These are phyloP conservation scores for Coemansia sp. DNA, from an alignment of 192 early-diverging fungal species.

Conservation along the genomic window DNA sequence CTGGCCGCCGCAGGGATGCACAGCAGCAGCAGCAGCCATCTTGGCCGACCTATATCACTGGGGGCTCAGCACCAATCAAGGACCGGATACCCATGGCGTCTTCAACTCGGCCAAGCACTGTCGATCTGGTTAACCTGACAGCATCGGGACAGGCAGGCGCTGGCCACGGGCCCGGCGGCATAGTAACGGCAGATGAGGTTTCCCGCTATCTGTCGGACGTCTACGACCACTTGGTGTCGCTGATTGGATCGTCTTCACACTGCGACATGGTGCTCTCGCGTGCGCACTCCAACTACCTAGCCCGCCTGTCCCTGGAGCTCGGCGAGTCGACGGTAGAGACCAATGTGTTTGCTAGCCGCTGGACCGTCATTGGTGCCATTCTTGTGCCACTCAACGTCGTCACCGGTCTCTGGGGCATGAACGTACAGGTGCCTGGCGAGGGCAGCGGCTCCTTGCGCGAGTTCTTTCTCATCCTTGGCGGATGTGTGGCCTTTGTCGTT, in stretches of 20 bases:
- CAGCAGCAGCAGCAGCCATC: background rate
- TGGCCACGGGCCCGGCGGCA: background rate
- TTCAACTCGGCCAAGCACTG: slow-evolving; percentile 27
- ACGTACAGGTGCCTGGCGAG: slow-evolving; percentile 49
- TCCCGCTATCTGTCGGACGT: slow-evolving; percentile 74
- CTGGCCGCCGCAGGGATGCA: slow-evolving; percentile 7
- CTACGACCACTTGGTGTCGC: slow-evolving; percentile 73
- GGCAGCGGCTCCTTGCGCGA: slow-evolving; percentile 20
- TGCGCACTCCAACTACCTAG: slow-evolving; percentile 73
- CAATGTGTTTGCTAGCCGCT: slow-evolving; percentile 76
- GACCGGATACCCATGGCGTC: slow-evolving; percentile 4
- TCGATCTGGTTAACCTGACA: slow-evolving; percentile 8
- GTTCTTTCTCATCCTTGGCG: slow-evolving; percentile 37
- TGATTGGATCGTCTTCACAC: slow-evolving; percentile 66
- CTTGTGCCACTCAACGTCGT: slow-evolving; percentile 88
- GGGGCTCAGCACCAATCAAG: slow-evolving; percentile 5
- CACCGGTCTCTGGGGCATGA: slow-evolving; percentile 70
- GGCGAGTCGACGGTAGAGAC: slow-evolving; percentile 73
- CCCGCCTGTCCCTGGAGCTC: slow-evolving; percentile 66
- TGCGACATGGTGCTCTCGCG: slow-evolving; percentile 70
- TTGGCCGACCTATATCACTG: slow-evolving; percentile 19
- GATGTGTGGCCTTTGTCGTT: slow-evolving; percentile 32
- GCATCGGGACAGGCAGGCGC: background rate
- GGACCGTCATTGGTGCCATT: slow-evolving; percentile 85
- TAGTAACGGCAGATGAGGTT: slow-evolving; percentile 53